Percentiles rank a stretch among this genome's conserved stretches.
Evolutionary conservation across 2,329 filamentous ascomycete species (phyloP).

Genomic region (Stylonectria norvegica): DNA sequence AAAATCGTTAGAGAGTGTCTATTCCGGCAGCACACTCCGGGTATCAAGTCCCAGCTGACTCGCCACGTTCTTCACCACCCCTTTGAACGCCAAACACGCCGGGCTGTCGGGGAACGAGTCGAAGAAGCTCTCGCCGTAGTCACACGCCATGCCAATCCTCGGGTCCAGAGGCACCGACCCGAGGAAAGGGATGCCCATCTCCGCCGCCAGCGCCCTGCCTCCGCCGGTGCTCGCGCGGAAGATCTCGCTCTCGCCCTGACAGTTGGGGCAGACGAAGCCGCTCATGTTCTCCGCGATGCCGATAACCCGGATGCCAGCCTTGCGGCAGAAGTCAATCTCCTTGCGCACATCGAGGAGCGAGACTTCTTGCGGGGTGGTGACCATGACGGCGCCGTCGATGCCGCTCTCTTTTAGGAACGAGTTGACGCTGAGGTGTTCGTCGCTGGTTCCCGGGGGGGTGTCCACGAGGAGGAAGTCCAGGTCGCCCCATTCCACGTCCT

Average conservation of each 20-base stretch:
- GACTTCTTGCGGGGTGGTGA: slow-evolving; percentile 95
- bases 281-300: slow-evolving; percentile 98
- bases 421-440: slow-evolving; percentile 94
- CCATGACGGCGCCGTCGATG: slow-evolving; percentile 87
- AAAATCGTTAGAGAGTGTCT: slow-evolving; percentile 10
- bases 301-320: slow-evolving; percentile 83
- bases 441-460: slow-evolving; percentile 90
- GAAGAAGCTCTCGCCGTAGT: slow-evolving; percentile 96
- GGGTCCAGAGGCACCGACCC: slow-evolving; percentile 90
- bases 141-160: slow-evolving; percentile 91
- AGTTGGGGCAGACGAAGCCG: slow-evolving; percentile 93
- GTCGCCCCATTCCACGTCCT: slow-evolving; percentile 97
- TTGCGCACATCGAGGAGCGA: slow-evolving; percentile 89
- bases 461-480: slow-evolving; percentile 92
- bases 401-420: slow-evolving; percentile 85
- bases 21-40: slow-evolving; percentile 47
- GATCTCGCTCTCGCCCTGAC: slow-evolving; percentile 76
- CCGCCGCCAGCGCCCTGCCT: slow-evolving; percentile 72
- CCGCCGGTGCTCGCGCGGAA: slow-evolving; percentile 91
- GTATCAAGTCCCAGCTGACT: slow-evolving; percentile 61
- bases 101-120: slow-evolving; percentile 92
- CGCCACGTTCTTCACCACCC: slow-evolving; percentile 72
- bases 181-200: slow-evolving; percentile 84
- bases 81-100: slow-evolving; percentile 75
- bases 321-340: slow-evolving; percentile 95